Conservation (phyloP, 768 basidiomycete species). For the Hygrophoropsis aurantiaca region DNA sequence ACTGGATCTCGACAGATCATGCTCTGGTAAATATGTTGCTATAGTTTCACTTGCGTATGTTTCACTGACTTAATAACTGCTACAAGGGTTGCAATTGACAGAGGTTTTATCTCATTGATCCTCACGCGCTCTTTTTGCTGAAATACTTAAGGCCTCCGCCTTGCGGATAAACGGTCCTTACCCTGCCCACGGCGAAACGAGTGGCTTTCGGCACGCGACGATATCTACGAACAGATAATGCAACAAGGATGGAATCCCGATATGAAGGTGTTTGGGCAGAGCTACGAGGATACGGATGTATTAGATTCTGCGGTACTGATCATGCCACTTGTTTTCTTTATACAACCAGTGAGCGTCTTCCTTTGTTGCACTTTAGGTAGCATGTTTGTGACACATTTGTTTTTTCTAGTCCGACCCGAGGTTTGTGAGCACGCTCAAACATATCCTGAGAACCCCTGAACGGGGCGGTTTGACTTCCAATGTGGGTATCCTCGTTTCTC, state of each 20-base stretch:
- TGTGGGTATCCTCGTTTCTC: constrained; percentile 36
- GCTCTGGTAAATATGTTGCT: constrained; percentile 64
- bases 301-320: constrained; percentile 88
- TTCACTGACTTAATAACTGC: constrained; percentile 3
- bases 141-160: constrained; percentile 60
- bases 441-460: constrained; percentile 84
- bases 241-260: constrained; percentile 79
- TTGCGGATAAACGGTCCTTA: constrained; percentile 93
- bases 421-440: constrained; percentile 82
- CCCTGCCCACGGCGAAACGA: constrained; percentile 72
- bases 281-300: constrained; percentile 81
- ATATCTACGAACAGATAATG: constrained; percentile 93
- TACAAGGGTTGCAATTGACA: constrained; percentile 87
- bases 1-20: constrained; percentile 57
- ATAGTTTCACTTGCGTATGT: background rate
- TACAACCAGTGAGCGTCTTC: constrained; percentile 58
- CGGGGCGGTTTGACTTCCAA: constrained; percentile 91
- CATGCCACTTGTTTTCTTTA: constrained; percentile 93
- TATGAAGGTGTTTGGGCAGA: constrained; percentile 75
- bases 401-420: constrained; percentile 72
- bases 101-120: constrained; percentile 51
- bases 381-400: constrained; percentile 1
- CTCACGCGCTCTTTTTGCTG: no score
- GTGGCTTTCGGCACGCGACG: constrained; percentile 79
- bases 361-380: background rate